These are phyloP conservation scores for Clonostachys sp. DNA, from an alignment of 2,329 filamentous ascomycete genomes.

Conservation along the genomic window DNA sequence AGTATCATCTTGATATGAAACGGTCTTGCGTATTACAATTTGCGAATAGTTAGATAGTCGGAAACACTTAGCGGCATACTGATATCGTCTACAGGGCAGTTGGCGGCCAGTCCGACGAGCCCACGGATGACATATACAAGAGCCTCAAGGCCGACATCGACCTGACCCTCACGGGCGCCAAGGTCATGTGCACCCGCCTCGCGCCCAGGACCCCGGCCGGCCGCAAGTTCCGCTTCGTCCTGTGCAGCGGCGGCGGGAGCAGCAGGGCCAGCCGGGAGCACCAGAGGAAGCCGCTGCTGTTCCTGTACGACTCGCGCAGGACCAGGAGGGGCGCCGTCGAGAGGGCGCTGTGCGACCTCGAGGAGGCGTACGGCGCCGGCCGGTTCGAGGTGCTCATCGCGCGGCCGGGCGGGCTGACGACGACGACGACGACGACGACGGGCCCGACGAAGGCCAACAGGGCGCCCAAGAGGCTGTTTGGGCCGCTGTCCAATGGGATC, in stretches of 20 bases:
- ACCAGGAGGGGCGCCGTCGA: constrained; percentile 30
- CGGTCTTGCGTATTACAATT: too few relatives aligned
- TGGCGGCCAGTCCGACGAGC: constrained; percentile 35
- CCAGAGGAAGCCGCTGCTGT: constrained; percentile 24
- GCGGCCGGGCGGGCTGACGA: constrained; percentile 25
- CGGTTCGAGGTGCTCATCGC: constrained; percentile 27
- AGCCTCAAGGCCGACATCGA: constrained; percentile 50
- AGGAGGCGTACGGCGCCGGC: constrained; percentile 21
- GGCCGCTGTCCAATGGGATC: constrained; percentile 21
- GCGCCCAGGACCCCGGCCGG: constrained; percentile 17
- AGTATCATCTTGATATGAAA: not conserved
- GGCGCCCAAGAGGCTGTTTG: constrained; percentile 16
- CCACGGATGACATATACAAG: constrained; percentile 38
- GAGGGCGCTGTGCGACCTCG: constrained; percentile 29
- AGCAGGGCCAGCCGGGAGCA: constrained; percentile 24
- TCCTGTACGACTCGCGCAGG: constrained; percentile 27
- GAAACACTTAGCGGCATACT: not conserved
- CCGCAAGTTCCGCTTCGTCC: constrained; percentile 34
- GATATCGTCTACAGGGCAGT: constrained; percentile 24
- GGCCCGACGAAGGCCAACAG: constrained; percentile 2
- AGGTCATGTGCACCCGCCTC: constrained; percentile 38
- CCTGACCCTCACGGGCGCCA: constrained; percentile 56
- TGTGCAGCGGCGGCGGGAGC: constrained; percentile 30
- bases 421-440: constrained; percentile 11
- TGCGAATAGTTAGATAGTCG: too few relatives aligned